These are phyloP conservation scores for Plantago rigida DNA, from an alignment of 305 asterid genomes.

Conservation along the genomic window DNA sequence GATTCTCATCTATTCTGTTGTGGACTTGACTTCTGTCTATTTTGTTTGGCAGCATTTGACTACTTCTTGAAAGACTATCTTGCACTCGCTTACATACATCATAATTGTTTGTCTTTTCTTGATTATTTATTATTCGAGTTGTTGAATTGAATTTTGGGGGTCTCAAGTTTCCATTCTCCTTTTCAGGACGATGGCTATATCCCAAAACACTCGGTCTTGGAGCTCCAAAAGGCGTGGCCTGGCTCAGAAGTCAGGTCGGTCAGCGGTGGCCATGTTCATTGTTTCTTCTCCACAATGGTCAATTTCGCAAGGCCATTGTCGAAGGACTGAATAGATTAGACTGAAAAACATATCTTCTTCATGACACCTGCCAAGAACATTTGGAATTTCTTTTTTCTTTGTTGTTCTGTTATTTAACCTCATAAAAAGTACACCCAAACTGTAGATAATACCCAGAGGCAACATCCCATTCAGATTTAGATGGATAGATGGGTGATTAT, in stretches of 20 bases:
- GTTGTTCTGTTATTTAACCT: slow-evolving; percentile 17
- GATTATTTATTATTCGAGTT: slow-evolving; percentile 1
- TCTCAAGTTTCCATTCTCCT: neutral
- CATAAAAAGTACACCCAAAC: slow-evolving; percentile 19
- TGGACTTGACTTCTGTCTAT: neutral
- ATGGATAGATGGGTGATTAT: slow-evolving; percentile 19
- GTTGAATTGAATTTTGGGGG: slow-evolving; percentile 1
- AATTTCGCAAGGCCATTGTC: slow-evolving; percentile 74
- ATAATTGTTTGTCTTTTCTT: neutral
- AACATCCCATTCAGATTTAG: slow-evolving; percentile 6
- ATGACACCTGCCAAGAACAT: slow-evolving; percentile 28
- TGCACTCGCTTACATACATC: neutral
- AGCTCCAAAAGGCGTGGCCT: slow-evolving; percentile 95
- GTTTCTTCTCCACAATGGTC: slow-evolving; percentile 68
- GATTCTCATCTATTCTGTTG: neutral
- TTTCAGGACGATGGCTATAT: slow-evolving; percentile 90
- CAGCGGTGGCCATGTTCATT: slow-evolving; percentile 91
- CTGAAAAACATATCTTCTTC: slow-evolving; percentile 60
- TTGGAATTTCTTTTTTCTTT: slow-evolving; percentile 19
- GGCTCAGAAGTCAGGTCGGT: slow-evolving; percentile 99
- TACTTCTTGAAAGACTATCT: neutral
- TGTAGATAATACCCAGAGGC: slow-evolving; percentile 7
- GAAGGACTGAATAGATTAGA: slow-evolving; percentile 65
- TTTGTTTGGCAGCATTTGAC: neutral
- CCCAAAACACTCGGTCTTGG: slow-evolving; percentile 76